phyloP scores from a whole-genome alignment of 306 rosid species.

The Prosopis cineraria region DNA sequence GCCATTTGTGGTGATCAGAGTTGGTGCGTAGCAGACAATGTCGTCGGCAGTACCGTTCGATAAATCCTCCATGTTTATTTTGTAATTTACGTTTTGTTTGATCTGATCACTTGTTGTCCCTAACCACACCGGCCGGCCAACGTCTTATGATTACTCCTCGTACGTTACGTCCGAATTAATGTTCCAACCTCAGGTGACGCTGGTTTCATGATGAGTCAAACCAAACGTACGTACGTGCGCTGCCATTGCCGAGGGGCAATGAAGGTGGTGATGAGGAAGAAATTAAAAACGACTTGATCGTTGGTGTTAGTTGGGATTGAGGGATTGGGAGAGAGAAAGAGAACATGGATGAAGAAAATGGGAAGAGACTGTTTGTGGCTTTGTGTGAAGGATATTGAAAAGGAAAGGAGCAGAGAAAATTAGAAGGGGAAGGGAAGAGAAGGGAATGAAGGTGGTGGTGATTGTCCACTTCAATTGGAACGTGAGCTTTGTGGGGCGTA shows the following conservation, averaged over 20 bases:
- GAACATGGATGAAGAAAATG: slow-evolving; percentile 20
- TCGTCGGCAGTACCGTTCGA: slow-evolving; percentile 31
- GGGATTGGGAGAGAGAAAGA: background rate
- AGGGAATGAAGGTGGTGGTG: slow-evolving; percentile 45
- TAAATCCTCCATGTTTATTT: slow-evolving; percentile 15
- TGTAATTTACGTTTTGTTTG: too few relatives aligned
- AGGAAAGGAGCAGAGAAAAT: background rate
- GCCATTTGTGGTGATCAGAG: slow-evolving; percentile 89
- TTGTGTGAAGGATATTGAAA: background rate
- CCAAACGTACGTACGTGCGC: too few relatives aligned
- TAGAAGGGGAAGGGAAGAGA: slow-evolving; percentile 13
- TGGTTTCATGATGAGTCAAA: slow-evolving; percentile 7
- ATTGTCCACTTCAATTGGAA: slow-evolving; percentile 48
- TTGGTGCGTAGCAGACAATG: slow-evolving; percentile 81
- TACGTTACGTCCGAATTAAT: too few relatives aligned
- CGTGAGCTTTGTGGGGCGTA: slow-evolving; percentile 32
- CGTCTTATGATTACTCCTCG: too few relatives aligned
- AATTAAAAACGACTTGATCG: background rate
- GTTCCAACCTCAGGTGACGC: slow-evolving; percentile 19
- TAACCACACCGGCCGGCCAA: too few relatives aligned
- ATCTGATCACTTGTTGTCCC: too few relatives aligned
- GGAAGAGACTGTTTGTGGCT: too few relatives aligned
- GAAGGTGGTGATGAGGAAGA: background rate
- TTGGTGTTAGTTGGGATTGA: background rate
- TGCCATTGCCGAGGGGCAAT: background rate